Base-by-base conservation (phyloP, 2,329 filamentous ascomycete species). In the Colletotrichum abscissum region DNA sequence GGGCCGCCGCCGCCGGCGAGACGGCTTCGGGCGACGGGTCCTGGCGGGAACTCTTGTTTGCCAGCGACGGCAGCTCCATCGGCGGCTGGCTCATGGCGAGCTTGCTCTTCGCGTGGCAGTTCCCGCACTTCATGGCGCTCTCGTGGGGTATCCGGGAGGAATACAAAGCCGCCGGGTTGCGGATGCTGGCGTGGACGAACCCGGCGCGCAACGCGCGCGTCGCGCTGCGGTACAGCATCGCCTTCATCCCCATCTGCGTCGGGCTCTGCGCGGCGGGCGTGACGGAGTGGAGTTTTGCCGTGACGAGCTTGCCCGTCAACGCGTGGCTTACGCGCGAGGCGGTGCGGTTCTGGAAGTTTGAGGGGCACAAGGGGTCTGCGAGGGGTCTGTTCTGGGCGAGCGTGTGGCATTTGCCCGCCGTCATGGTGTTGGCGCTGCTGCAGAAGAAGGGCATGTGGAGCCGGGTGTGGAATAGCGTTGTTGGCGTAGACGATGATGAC, bases 71-170 rank as follows among this genome's bases (percentile, higher is more conserved):
- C 80, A 92, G 81, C 79, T 91, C 81, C 30, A 84, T 91, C 12
- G 97, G 97, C 5, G 97, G 96, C 4, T 99, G 97, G 97, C 85
- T 98, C 1, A 86, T 98, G 16, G 96, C 94, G 1, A 91, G 89
- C 0, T 85, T 98, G 7, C 86, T 99, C 5, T 97, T 98, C 77
- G 93, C 95, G 14, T 99, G 97, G 97, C 96, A 99, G 81, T 98
- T 99, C 80, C 95, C 97, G 3, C 97, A 99, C 84, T 99, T 99
- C 86, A 98, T 98, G 88, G 93, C 95, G 1, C 88, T 99, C 26
- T 95, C 94, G 59, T 97, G 96, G 90, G 88, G 90, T 4, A 97
- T 98, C 74, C 89, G 95, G 24, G 92, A 97, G 9, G 97, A 99
- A 81, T 99, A 99, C 86, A 92, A 92, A 76, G 87, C 85, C 12